Evolutionary conservation across 371 early-diverging fungal species (phyloP).

Genomic region (Blyttiomyces sp.): DNA sequence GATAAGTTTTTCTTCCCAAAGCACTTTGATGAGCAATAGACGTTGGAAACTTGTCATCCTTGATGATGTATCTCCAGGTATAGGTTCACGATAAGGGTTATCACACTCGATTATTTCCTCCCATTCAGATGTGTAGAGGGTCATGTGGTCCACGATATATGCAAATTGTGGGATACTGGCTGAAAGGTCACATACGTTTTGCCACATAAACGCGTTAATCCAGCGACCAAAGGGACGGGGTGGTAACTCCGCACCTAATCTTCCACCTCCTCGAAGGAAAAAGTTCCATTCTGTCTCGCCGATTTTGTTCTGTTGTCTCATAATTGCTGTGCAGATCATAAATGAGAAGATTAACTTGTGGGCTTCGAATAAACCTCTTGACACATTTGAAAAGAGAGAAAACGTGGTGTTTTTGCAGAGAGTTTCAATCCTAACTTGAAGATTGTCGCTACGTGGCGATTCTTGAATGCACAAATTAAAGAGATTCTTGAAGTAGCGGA

Average conservation of each 20-base stretch:
- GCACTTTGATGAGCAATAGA: conserved; percentile 42
- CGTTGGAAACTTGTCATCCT: conserved; percentile 35
- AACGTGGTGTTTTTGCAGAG: conserved; percentile 38
- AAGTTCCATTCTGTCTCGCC: conserved; percentile 42
- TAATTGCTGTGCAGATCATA: conserved; percentile 41
- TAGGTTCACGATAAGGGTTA: conserved; percentile 23
- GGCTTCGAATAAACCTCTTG: conserved; percentile 46
- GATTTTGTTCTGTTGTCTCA: conserved; percentile 31
- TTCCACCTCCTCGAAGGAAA: conserved; percentile 39
- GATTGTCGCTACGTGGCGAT: conserved; percentile 29
- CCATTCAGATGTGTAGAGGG: conserved; percentile 36
- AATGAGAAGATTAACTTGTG: conserved; percentile 47
- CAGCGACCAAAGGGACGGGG: conserved; percentile 28
- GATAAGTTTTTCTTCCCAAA: conserved; percentile 47
- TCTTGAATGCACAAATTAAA: conserved; percentile 42
- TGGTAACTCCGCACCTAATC: conserved; percentile 26
- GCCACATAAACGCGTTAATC: conserved; percentile 42
- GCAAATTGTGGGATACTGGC: conserved; percentile 27
- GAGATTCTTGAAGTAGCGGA: conserved; percentile 46
- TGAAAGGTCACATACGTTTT: conserved; percentile 33
- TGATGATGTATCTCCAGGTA: conserved; percentile 30
- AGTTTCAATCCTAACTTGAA: conserved; percentile 23
- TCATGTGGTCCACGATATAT: conserved; percentile 37
- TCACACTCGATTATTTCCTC: conserved; percentile 40
- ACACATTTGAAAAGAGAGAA: conserved; percentile 40